Evolutionary conservation across 2,329 filamentous ascomycete species (phyloP), one percentile per base, ranked within the genome.

Genomic region (Fragosphaeria purpurea): DNA sequence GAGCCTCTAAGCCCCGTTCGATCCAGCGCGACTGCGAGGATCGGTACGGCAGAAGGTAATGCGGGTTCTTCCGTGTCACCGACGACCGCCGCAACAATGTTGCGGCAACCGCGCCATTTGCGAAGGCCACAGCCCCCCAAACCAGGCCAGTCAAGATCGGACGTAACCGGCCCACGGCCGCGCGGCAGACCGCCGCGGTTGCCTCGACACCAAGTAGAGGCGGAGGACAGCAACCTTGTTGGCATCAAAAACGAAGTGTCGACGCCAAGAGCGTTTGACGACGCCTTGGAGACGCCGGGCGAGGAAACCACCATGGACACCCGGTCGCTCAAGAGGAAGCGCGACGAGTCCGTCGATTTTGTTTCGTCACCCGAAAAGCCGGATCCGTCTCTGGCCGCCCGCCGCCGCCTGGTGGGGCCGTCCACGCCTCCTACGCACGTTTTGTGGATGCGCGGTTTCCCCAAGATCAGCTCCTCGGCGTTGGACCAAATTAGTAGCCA

Each of bases 401-500:
- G 45, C 35, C 51, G 41, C 12, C 54, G 22, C 13, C 51, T 50
- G 3, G 52, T 50, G 54, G 76, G 52, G 60, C 70, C 52, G 63
- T 74, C 65, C 60, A 72, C 51, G 55, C 80, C 83, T 33, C 78
- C 80, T 30, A 79, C 79, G 7, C 77, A 87, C 51, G 85, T 90
- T 5, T 72, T 86, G 41, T 86, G 85, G 72, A 88, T 86, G 11
- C 81, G 86, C 45, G 83, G 84, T 45, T 84, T 91, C 60, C 79
- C 83, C 38, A 82, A 84, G 57, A 86, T 88, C 11, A 84, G 82
- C 35, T 78, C 77, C 4, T 83, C 83, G 5, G 82, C 86, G 10
- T 73, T 90, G 56, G 86, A 89, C 61, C 82, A 88, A 59, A 86
- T 90, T 53, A 79, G 81, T 31, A 85, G 82, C 48, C 86, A 90